Conservation (phyloP, 148 eudicot genomes). For the Amaranthus hypochondriacus region DNA sequence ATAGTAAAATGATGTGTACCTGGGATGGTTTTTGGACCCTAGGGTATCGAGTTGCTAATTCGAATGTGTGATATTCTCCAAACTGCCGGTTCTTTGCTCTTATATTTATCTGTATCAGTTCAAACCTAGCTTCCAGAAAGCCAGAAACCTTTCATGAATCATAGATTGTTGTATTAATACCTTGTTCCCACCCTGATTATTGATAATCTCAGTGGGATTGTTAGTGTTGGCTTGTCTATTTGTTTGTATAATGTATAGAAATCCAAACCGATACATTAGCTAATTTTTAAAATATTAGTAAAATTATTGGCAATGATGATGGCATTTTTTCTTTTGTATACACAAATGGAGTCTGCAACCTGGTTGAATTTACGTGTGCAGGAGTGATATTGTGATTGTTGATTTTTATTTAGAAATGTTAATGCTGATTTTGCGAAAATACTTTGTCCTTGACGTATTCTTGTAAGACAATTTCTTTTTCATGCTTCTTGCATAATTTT, state of each 20-base stretch:
- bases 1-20: too few species aligned
- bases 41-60: too few species aligned
- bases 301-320: background rate
- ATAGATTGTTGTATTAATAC: background rate
- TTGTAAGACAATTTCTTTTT: conserved; percentile 19
- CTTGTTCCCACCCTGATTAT: background rate
- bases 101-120: background rate
- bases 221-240: background rate
- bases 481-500: conserved; percentile 10
- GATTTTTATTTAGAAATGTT: conserved; percentile 20
- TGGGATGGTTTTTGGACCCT: too few species aligned
- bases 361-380: conserved; percentile 22
- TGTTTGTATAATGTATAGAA: background rate
- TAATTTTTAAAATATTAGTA: conserved; percentile 1
- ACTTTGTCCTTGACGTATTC: conserved; percentile 22
- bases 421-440: conserved; percentile 18
- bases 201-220: background rate
- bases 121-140: too few species aligned
- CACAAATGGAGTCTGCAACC: conserved; percentile 13
- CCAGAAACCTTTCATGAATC: background rate
- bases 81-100: background rate
- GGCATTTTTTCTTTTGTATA: conserved; percentile 1
- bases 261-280: background rate
- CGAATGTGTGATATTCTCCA: background rate
- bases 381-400: conserved; percentile 26